A percentile compares a stretch with the other conserved stretches of the same genome.
These are phyloP conservation scores for Miscanthus lutarioriparius DNA, from an alignment of 176 grass and related monocot genomes.

Conservation along the genomic window DNA sequence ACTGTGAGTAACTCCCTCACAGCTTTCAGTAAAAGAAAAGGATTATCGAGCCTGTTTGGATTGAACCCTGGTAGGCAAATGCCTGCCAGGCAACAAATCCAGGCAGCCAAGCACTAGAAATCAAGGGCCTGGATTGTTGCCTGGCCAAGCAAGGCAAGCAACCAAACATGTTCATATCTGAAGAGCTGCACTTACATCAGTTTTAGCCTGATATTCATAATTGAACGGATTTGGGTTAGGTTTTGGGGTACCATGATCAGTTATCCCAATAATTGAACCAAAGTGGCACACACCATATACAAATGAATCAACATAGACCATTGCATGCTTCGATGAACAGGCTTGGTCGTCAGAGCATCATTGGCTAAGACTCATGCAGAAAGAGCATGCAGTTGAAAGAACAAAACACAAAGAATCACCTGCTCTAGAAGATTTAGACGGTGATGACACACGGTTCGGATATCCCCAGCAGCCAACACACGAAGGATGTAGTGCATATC, in stretches of 20 bases:
- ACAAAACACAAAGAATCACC: slow-evolving; percentile 41
- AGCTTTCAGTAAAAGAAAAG: neutral
- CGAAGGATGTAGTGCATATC: slow-evolving; percentile 96
- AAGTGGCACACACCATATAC: neutral
- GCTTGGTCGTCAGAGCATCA: neutral
- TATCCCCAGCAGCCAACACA: slow-evolving; percentile 82
- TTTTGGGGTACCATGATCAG: slow-evolving; percentile 92
- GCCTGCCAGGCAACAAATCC: neutral
- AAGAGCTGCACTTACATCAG: slow-evolving; percentile 56
- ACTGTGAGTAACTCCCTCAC: neutral
- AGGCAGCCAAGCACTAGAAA: neutral
- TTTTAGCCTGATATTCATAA: slow-evolving; percentile 67
- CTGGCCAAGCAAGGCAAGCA: neutral
- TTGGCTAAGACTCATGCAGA: neutral
- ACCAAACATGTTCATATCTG: slow-evolving; percentile 4
- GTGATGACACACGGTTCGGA: slow-evolving; percentile 87
- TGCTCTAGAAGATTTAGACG: slow-evolving; percentile 91
- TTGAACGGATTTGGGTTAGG: slow-evolving; percentile 81
- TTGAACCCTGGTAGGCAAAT: neutral
- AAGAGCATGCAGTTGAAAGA: neutral
- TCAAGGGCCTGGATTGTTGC: neutral
- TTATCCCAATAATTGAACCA: slow-evolving; percentile 42
- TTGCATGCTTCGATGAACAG: slow-evolving; percentile 7
- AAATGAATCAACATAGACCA: neutral
- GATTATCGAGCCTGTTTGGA: neutral